Evolutionary conservation across 257 asterid genomes (phyloP).

Genomic region (Datura wrightii): DNA sequence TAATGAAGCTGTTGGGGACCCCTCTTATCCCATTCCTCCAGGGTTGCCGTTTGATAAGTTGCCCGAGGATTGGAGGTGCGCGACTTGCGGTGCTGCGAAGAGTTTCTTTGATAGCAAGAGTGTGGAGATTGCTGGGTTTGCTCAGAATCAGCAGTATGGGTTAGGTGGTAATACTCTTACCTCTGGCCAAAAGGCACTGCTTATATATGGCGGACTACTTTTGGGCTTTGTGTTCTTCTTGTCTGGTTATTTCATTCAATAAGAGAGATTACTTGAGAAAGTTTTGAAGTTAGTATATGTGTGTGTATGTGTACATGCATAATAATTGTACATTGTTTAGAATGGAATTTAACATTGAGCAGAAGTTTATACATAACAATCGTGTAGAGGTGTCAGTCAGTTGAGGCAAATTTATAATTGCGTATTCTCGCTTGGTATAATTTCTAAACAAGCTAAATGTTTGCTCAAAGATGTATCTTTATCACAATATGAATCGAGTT

Average conservation of each 20-base stretch:
- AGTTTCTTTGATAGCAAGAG: constrained; percentile 86
- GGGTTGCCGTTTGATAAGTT: constrained; percentile 78
- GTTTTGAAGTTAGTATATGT: constrained; percentile 25
- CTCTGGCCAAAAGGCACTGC: constrained; percentile 87
- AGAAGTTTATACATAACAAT: background rate
- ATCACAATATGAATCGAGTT: background rate
- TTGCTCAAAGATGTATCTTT: background rate
- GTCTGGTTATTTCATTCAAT: constrained; percentile 91
- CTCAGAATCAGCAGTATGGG: constrained; percentile 97
- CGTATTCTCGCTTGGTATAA: background rate
- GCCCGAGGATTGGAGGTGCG: constrained; percentile 96
- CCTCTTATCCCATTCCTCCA: constrained; percentile 90
- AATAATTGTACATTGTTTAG: constrained; percentile 26
- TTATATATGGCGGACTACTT: constrained; percentile 79
- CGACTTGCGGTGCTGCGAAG: constrained; percentile 94
- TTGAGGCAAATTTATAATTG: background rate
- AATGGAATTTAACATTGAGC: constrained; percentile 20
- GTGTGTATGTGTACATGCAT: background rate
- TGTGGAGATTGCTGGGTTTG: constrained; percentile 92
- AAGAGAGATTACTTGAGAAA: background rate
- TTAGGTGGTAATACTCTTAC: constrained; percentile 88
- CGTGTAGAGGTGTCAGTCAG: constrained; percentile 20
- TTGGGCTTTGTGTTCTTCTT: constrained; percentile 75
- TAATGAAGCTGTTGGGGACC: constrained; percentile 70
- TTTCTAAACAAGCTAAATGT: background rate